Evolutionary conservation across 2,329 filamentous ascomycete genomes (phyloP).

Genomic region (Emergomyces orientalis): DNA sequence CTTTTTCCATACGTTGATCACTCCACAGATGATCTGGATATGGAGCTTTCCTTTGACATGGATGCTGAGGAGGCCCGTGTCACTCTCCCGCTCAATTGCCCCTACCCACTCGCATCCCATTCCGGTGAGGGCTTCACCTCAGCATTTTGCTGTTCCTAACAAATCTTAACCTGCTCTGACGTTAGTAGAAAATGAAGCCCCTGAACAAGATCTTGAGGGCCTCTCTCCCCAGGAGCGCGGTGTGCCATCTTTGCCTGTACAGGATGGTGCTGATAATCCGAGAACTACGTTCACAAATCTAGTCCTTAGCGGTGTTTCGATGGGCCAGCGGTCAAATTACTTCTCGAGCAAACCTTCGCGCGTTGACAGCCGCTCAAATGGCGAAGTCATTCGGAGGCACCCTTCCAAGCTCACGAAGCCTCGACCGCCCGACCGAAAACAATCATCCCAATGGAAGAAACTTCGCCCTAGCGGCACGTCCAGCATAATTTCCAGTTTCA

Average conservation of each 20-base stretch:
- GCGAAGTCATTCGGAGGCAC: neutral
- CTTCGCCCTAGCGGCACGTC: neutral
- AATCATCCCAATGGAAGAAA: neutral
- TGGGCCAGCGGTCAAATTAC: neutral
- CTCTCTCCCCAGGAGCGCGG: neutral
- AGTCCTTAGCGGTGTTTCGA: neutral
- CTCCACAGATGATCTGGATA: neutral
- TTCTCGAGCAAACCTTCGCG: neutral
- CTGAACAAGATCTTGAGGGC: neutral
- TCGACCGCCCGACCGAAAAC: neutral
- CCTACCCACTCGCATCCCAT: neutral
- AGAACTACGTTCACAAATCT: neutral
- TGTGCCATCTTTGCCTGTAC: neutral
- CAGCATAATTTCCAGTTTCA: constrained; percentile 2
- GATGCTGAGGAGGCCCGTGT: neutral
- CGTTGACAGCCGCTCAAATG: neutral
- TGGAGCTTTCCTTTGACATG: neutral
- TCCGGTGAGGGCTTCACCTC: neutral
- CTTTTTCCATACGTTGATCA: constrained; percentile 4
- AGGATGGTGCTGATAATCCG: neutral
- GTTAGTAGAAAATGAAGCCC: neutral
- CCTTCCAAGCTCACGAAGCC: constrained; percentile 1
- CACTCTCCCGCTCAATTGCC: neutral
- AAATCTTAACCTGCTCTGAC: neutral
- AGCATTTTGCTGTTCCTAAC: neutral